Conservation (phyloP, 352 stramenopile genomes). For the Pilasporangium apinafurcum region DNA sequence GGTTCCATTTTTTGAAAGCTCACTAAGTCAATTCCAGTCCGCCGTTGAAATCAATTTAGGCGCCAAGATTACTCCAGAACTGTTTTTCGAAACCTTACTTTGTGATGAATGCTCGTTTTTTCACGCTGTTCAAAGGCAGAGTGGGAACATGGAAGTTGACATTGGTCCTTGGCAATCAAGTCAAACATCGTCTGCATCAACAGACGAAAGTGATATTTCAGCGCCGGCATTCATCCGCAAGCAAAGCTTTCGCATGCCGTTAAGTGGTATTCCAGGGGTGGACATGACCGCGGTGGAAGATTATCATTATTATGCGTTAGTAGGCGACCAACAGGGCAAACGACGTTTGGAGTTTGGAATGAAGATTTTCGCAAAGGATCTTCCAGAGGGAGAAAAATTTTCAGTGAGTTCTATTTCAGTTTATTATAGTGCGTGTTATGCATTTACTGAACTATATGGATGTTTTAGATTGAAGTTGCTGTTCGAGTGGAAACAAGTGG, state of each 20-base stretch:
- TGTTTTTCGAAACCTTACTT: conserved; percentile 54
- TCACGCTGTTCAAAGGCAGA: conserved; percentile 19
- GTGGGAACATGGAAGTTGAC: conserved; percentile 53
- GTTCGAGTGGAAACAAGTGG: conserved; percentile 31
- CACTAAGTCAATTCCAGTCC: conserved; percentile 26
- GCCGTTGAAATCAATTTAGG: conserved; percentile 40
- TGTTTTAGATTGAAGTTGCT: conserved; percentile 31
- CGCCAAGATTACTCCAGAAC: conserved; percentile 24
- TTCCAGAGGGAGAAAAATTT: conserved; percentile 47
- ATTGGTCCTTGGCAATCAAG: conserved; percentile 43
- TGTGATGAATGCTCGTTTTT: conserved; percentile 56
- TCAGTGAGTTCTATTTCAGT: conserved; percentile 28
- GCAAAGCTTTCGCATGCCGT: conserved; percentile 49
- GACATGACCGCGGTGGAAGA: conserved; percentile 42
- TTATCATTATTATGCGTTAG: conserved; percentile 55
- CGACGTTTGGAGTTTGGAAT: conserved; percentile 59
- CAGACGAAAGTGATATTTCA: background rate
- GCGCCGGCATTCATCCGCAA: conserved; percentile 30
- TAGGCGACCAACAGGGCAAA: conserved; percentile 13
- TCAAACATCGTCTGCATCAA: conserved; percentile 3
- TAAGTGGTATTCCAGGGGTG: conserved; percentile 35
- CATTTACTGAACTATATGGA: background rate
- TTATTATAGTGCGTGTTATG: background rate
- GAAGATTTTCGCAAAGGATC: conserved; percentile 45
- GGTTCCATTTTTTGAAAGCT: conserved; percentile 46